Base-by-base conservation (phyloP, 2,329 filamentous ascomycete genomes). In the Alternaria tenuissima region DNA sequence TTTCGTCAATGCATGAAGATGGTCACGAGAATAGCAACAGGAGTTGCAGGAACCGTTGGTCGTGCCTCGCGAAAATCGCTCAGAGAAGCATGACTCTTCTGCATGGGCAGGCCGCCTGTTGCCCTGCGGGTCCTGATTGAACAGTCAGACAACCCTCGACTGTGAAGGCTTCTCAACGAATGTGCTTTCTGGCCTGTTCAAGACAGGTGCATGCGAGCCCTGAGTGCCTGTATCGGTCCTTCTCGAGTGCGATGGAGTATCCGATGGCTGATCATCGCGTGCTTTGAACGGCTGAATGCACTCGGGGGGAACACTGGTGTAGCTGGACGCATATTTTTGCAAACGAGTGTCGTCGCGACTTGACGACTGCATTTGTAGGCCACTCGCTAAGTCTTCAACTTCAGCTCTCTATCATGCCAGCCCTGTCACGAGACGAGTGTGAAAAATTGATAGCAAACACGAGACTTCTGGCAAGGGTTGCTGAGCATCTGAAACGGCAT, bases 11-110 rank as follows among this genome's bases (percentile, higher is more conserved):
- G 62, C 49, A 59, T 66, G 49, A 58, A 59, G 60, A 59, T 59
- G 66, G 67, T 73, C 72, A 76, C 72, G 66, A 73, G 71, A 70
- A 70, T 65, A 68, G 65, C 49, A 64, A 56, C 60, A 59, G 48
- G 46, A 57, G 53, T 57, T 55, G 59, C 63, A 60, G 62, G 59
- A 67, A 64, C 60, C 60, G 63, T 69, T 67, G 63, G 66, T 62
- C 57, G 57, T 57, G 63, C 58, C 55, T 57, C 57, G 68, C 69
- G 69, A 63, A 67, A 71, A 69, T 63, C 65, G 65, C 64, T 67
- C 64, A 65, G 20, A 58, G 52, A 59, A 34, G 59, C 66, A 72
- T 75, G 73, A 76, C 73, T 77, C 69, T 66, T 69, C 58, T 67
- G 66, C 67, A 61, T 62, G 64, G 65, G 66, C 64, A 65, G 66